These are phyloP conservation scores for Botrytis porri DNA, from an alignment of 2,329 filamentous ascomycete species.

Conservation along the genomic window DNA sequence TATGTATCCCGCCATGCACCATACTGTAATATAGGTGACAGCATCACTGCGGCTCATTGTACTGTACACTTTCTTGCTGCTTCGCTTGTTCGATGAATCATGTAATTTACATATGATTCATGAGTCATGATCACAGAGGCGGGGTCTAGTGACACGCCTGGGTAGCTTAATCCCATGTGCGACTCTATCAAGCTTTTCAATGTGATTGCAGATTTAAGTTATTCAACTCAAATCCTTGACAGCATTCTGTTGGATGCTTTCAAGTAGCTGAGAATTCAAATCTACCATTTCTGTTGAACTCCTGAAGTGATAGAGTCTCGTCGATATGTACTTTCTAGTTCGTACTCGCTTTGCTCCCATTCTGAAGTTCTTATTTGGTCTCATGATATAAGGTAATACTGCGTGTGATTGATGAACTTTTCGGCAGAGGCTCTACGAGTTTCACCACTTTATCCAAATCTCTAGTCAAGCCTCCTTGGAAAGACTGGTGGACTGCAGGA, in stretches of 20 bases:
- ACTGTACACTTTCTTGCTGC: background rate
- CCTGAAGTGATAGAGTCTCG: background rate
- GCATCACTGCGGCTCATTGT: background rate
- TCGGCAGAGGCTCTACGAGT: too few relatives aligned
- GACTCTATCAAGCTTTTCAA: background rate
- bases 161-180: background rate
- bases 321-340: background rate
- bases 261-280: background rate
- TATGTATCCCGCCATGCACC: background rate
- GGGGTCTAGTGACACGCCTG: background rate
- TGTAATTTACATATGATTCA: background rate
- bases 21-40: background rate
- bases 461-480: background rate
- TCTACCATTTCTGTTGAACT: background rate
- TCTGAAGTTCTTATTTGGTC: background rate
- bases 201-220: background rate
- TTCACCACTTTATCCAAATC: background rate
- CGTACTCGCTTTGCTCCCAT: background rate
- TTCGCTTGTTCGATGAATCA: background rate
- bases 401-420: background rate
- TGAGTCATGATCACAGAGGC: background rate
- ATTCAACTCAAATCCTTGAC: background rate
- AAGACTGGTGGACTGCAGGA: background rate
- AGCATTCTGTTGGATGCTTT: background rate
- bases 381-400: background rate